A percentile compares a stretch with the other conserved stretches of the same genome.
Evolutionary conservation across 2,329 filamentous ascomycete genomes (phyloP).

Genomic region (Lachnellula hyalina): DNA sequence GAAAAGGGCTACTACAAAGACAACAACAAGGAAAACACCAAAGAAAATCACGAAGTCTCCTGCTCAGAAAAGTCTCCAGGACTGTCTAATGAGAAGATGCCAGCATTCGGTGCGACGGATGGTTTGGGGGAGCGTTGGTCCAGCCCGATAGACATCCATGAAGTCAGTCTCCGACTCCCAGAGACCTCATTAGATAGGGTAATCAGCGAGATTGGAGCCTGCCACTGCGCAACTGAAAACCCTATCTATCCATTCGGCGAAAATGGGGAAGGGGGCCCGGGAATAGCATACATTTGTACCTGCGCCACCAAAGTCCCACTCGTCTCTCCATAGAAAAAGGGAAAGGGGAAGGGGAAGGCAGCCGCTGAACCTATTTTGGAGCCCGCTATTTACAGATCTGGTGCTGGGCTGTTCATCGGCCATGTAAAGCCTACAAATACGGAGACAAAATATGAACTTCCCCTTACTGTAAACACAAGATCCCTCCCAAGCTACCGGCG

Average conservation of each 20-base stretch:
- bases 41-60: background rate
- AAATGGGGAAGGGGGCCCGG: background rate
- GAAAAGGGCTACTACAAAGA: background rate
- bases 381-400: background rate
- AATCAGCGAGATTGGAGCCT: background rate
- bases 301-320: background rate
- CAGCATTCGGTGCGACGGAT: background rate
- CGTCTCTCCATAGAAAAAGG: background rate
- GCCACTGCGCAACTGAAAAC: background rate
- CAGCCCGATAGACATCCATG: background rate
- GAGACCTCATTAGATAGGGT: background rate
- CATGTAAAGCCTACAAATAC: background rate
- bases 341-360: background rate
- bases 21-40: background rate
- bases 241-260: background rate
- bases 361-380: too few relatives aligned
- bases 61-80: background rate
- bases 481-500: background rate
- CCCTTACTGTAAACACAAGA: background rate
- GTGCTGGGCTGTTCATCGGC: background rate
- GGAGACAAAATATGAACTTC: background rate
- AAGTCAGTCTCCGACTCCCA: background rate
- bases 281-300: background rate
- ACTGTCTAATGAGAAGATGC: background rate
- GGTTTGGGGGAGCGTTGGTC: background rate